Percentiles rank a stretch among this genome's conserved stretches.
Evolutionary conservation across 345 rosid genomes (phyloP).

Genomic region (Eucalyptus victrix): DNA sequence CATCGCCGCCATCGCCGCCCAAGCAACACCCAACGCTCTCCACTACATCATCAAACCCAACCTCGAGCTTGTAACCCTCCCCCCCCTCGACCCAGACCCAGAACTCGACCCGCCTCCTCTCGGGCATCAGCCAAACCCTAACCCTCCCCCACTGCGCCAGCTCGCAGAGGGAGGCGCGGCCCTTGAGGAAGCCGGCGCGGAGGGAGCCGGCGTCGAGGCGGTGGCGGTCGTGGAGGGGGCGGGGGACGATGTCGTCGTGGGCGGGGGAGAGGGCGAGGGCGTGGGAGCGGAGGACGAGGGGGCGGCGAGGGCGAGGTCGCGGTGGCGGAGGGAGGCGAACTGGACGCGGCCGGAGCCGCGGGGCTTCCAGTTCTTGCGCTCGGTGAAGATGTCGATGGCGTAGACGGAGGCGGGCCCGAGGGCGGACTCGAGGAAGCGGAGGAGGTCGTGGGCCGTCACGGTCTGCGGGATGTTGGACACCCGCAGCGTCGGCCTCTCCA

Average conservation of each 20-base stretch:
- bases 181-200: constrained; percentile 41
- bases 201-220: constrained; percentile 33
- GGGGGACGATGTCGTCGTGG: constrained; percentile 58
- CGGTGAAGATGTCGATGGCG: constrained; percentile 61
- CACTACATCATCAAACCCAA: constrained; percentile 60
- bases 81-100: constrained; percentile 63
- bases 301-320: constrained; percentile 26
- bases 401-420: constrained; percentile 57
- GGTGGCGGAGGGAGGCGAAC: constrained; percentile 49
- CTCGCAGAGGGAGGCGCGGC: constrained; percentile 24
- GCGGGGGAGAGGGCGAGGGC: constrained; percentile 40
- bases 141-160: constrained; percentile 57
- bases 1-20: neutral
- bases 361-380: constrained; percentile 70
- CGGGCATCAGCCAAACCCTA: constrained; percentile 82
- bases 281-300: constrained; percentile 42
- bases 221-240: constrained; percentile 28
- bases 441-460: constrained; percentile 51
- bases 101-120: constrained; percentile 54
- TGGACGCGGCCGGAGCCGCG: constrained; percentile 72
- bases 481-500: constrained; percentile 32
- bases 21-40: constrained; percentile 46
- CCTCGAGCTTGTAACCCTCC: constrained; percentile 38
- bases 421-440: constrained; percentile 45
- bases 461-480: constrained; percentile 56